phyloP scores from a whole-genome alignment of 2,329 filamentous ascomycete genomes.

The Myriosclerotinia duriaeana region DNA sequence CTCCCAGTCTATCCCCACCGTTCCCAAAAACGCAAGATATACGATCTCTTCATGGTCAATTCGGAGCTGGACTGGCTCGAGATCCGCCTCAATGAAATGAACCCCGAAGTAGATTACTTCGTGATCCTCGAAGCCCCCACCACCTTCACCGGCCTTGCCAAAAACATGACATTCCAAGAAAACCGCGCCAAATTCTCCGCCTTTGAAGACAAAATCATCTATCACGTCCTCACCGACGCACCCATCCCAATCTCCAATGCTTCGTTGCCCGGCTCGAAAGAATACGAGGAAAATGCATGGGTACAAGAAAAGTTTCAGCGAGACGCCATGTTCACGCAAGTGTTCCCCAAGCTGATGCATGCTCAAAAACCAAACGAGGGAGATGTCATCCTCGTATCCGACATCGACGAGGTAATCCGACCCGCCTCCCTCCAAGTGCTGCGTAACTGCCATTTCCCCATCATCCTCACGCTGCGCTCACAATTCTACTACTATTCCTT shows the following conservation, averaged over 20 bases:
- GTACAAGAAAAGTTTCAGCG: slow-evolving; percentile 53
- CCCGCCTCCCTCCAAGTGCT: slow-evolving; percentile 41
- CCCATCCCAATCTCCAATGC: slow-evolving; percentile 22
- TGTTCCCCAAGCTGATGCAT: slow-evolving; percentile 44
- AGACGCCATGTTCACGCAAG: slow-evolving; percentile 59
- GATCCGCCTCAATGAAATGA: slow-evolving; percentile 60
- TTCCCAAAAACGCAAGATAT: slow-evolving; percentile 49
- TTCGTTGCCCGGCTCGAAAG: slow-evolving; percentile 27
- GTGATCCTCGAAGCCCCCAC: slow-evolving; percentile 59
- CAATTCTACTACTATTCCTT: slow-evolving; percentile 44
- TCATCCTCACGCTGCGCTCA: slow-evolving; percentile 40
- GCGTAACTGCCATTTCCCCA: slow-evolving; percentile 42
- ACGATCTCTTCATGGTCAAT: slow-evolving; percentile 63
- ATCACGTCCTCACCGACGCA: slow-evolving; percentile 51
- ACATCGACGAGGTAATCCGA: slow-evolving; percentile 48
- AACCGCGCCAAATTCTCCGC: slow-evolving; percentile 52
- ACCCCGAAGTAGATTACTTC: slow-evolving; percentile 62
- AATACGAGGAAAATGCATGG: slow-evolving; percentile 46
- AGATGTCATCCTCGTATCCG: slow-evolving; percentile 48
- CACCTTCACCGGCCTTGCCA: slow-evolving; percentile 58
- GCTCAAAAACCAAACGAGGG: slow-evolving; percentile 37
- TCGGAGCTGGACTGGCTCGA: slow-evolving; percentile 66
- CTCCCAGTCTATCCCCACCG: slow-evolving; percentile 10
- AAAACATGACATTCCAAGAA: slow-evolving; percentile 53
- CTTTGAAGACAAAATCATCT: slow-evolving; percentile 61